Evolutionary conservation across 345 rosid species (phyloP), one percentile per base, ranked within the genome.

Genomic region (Bruguiera gymnorhiza): DNA sequence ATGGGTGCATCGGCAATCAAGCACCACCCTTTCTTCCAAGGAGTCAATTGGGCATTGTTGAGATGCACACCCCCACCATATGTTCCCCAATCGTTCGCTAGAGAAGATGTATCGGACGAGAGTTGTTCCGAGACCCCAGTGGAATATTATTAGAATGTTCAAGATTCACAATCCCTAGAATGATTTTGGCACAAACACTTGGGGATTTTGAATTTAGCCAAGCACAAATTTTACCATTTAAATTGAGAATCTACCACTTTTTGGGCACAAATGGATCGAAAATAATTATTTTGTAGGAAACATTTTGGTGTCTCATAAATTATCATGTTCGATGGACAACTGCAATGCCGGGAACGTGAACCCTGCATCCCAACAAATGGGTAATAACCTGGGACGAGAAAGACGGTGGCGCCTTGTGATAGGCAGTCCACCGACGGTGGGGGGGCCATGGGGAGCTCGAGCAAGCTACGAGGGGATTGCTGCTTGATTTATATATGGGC

Each of bases 21-120:
- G 80, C 95, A 87, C 37, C 98, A 94, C 52, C 83, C 82, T 0
- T 92, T 94, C 72, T 94, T 92, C 50, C 89, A 92, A 56, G 97
- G 97, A 70, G 88, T 92, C 50, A 94, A 87, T 63, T 92, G 97
- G 97, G 99, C 97, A 8, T 73, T 92, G 87, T 76, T 94, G 78
- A 83, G 96, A 82, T 89, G 99, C 68, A 85, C 89, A 20, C 60
- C 60, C 46, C 96, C 96, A 15, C 97, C 98, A 2, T 87, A 81
- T 81, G 73, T 85, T n/a, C 98, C 97, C 37, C 87, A 88, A 0
- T 86, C 95, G 4, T 88, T 82, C 73, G 78, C 82, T 52, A 83
- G 70, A 83, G 89, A 84, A 18, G 76, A 74, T 73, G 88, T 86
- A 31, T 83, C 89, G 2, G 88, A 88, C 72, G 92, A 88, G 36